Evolutionary conservation across 805 yeast species (phyloP).

Genomic region (Starmerella floricola): DNA sequence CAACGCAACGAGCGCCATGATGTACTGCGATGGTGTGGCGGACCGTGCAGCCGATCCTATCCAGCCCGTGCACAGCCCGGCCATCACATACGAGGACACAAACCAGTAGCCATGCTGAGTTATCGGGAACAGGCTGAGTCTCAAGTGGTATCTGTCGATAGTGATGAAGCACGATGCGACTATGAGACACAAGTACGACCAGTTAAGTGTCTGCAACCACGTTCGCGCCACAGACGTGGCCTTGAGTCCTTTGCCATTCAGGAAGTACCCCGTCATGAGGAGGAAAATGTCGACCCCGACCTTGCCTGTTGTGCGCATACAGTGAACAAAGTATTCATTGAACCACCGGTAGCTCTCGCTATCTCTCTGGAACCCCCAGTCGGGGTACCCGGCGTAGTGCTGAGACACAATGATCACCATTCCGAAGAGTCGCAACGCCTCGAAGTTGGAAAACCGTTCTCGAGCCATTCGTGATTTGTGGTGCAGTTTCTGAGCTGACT

Average conservation of each 20-base stretch:
- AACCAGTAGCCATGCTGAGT: constrained; percentile 12
- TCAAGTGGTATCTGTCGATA: background rate
- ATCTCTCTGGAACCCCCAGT: constrained; percentile 6
- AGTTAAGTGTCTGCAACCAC: constrained; percentile 11
- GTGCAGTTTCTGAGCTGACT: no score
- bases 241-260: constrained; percentile 7
- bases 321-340: constrained; percentile 4
- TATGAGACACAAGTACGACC: constrained; percentile 9
- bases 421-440: constrained; percentile 12
- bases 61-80: constrained; percentile 8
- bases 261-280: constrained; percentile 13
- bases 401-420: constrained; percentile 13
- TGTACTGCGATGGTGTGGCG: constrained; percentile 8
- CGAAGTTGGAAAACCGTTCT: constrained; percentile 11
- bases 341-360: constrained; percentile 3
- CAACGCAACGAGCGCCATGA: constrained; percentile 3
- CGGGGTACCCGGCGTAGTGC: constrained; percentile 8
- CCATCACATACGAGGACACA: constrained; percentile 9
- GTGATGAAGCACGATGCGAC: background rate
- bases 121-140: constrained; percentile 4
- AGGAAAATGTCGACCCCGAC: constrained; percentile 13
- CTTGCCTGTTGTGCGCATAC: constrained; percentile 13
- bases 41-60: constrained; percentile 4
- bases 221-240: constrained; percentile 9
- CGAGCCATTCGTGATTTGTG: background rate